Evolutionary conservation across 2,329 filamentous ascomycete species (phyloP).

Genomic region (Sporothrix humicola): DNA sequence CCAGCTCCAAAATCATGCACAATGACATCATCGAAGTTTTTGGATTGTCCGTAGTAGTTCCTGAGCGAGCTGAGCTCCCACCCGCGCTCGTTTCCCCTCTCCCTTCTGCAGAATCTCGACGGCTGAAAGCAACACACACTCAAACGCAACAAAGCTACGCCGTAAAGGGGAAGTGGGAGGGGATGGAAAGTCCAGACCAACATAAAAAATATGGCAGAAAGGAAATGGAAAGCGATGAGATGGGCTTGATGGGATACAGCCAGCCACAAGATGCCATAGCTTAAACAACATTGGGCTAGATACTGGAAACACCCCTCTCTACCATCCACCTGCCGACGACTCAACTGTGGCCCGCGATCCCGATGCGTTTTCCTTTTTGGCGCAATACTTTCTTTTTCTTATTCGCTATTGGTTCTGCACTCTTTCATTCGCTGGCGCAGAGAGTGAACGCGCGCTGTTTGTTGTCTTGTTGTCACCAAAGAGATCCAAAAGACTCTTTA

Average conservation of each 20-base stretch:
- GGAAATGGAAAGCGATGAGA: too few relatives aligned
- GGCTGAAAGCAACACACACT: neutral
- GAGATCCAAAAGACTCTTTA: too few relatives aligned
- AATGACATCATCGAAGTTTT: conserved; percentile 32
- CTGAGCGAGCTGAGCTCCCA: too few relatives aligned
- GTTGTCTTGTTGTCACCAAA: neutral
- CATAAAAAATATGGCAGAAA: neutral
- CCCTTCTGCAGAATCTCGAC: neutral
- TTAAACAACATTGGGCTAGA: too few relatives aligned
- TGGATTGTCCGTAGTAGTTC: too few relatives aligned
- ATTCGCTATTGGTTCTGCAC: neutral
- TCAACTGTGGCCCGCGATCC: neutral
- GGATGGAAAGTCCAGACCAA: neutral
- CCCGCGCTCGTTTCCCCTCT: too few relatives aligned
- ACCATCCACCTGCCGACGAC: neutral
- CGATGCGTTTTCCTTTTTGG: neutral
- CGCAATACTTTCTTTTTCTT: neutral
- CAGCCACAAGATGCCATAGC: too few relatives aligned
- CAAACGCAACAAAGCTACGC: neutral
- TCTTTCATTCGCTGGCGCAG: neutral
- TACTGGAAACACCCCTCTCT: too few relatives aligned
- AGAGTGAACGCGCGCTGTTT: neutral
- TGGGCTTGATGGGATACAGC: neutral
- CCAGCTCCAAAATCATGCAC: conserved; percentile 27
- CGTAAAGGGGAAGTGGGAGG: neutral